Conservation (phyloP, 2,329 filamentous ascomycete species). For the Dactylellina haptotyla region DNA sequence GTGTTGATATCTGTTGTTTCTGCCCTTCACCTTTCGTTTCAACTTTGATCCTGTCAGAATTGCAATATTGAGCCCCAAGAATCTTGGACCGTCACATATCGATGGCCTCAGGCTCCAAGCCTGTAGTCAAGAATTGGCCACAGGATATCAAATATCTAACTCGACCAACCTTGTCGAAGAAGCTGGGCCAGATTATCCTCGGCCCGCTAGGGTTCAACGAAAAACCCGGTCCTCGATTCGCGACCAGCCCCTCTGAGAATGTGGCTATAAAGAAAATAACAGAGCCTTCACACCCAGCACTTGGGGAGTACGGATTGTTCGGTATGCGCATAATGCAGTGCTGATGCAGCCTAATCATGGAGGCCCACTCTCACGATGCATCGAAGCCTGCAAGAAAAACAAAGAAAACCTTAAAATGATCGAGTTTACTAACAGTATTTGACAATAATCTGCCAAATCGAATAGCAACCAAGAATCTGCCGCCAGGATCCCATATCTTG, state of each 20-base stretch:
- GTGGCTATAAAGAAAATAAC: slow-evolving; percentile 53
- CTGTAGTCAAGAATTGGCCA: slow-evolving; percentile 44
- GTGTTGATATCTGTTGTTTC: no score
- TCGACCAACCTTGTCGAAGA: slow-evolving; percentile 47
- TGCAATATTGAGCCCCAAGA: no score
- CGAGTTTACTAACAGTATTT: slow-evolving; percentile 26
- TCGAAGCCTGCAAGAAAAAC: not conserved
- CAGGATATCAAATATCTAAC: slow-evolving; percentile 44
- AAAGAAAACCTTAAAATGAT: slow-evolving; percentile 10
- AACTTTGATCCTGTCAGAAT: not conserved
- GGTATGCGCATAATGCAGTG: slow-evolving; percentile 38
- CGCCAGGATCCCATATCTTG: slow-evolving; percentile 69
- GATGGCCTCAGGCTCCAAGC: slow-evolving; percentile 43
- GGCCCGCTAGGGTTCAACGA: slow-evolving; percentile 33
- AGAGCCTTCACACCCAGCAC: slow-evolving; percentile 38
- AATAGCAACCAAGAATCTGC: slow-evolving; percentile 66
- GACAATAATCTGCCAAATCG: slow-evolving; percentile 10
- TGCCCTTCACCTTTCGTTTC: not conserved
- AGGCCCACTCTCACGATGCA: no score
- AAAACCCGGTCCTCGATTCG: slow-evolving; percentile 37
- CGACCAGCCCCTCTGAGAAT: slow-evolving; percentile 47
- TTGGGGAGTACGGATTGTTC: slow-evolving; percentile 50
- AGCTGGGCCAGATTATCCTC: slow-evolving; percentile 33
- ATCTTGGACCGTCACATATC: not conserved
- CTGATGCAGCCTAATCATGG: slow-evolving; percentile 50